phyloP scores from a whole-genome alignment of 148 eudicot genomes.

The Rhododendron kiyosumense region DNA sequence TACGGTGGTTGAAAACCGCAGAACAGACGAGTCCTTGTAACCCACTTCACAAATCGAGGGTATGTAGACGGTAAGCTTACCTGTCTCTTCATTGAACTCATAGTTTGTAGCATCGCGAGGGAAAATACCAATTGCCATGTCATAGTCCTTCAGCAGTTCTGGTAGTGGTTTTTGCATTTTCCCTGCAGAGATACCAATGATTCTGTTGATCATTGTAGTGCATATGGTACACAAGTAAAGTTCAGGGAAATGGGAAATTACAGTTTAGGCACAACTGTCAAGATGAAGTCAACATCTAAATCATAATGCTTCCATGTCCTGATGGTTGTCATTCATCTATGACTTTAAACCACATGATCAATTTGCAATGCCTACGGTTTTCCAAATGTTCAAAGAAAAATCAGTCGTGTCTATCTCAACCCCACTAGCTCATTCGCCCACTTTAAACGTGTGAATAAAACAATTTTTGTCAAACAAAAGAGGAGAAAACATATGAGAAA shows the following conservation, averaged over 20 bases:
- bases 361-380: neutral
- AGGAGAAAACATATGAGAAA: neutral
- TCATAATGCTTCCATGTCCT: neutral
- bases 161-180: constrained; percentile 88
- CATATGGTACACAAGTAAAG: neutral
- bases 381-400: neutral
- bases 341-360: neutral
- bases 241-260: neutral
- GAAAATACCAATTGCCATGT: constrained; percentile 78
- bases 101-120: constrained; percentile 94
- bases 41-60: constrained; percentile 86
- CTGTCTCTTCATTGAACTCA: constrained; percentile 80
- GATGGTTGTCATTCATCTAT: neutral
- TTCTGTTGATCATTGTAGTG: neutral
- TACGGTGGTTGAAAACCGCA: constrained; percentile 75
- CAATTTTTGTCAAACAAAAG: neutral
- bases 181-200: constrained; percentile 39
- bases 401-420: neutral
- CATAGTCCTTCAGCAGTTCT: constrained; percentile 82
- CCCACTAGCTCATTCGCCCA: neutral
- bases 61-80: constrained; percentile 67
- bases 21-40: constrained; percentile 79
- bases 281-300: neutral
- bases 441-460: neutral
- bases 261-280: neutral